phyloP scores from a whole-genome alignment of 108 stramenopile species.

The Craspedostauros australis region DNA sequence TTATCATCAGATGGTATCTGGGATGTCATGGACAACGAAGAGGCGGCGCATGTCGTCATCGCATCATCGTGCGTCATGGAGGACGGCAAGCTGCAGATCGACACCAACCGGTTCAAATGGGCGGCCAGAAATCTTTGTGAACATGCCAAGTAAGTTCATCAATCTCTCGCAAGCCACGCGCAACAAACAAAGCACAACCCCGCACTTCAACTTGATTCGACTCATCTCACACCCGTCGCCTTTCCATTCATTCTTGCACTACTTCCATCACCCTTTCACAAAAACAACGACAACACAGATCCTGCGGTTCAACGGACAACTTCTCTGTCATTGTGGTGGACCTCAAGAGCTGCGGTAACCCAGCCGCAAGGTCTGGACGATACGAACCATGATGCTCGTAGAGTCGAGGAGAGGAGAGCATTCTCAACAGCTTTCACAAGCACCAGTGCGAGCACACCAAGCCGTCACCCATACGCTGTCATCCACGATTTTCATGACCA shows the following conservation, averaged over 20 bases:
- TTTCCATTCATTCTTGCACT: no score
- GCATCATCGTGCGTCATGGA: conserved; percentile 80
- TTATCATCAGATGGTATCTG: conserved; percentile 83
- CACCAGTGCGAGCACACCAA: no score
- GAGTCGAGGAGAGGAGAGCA: no score
- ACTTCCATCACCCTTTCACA: no score
- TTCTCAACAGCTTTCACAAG: no score
- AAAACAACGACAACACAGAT: no score
- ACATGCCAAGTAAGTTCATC: conserved; percentile 70
- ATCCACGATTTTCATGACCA: no score
- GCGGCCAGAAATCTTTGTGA: conserved; percentile 69
- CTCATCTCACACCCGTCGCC: no score
- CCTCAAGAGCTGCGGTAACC: conserved; percentile 63
- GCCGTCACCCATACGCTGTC: no score
- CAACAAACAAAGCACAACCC: no score
- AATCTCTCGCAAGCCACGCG: no score
- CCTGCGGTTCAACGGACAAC: conserved; percentile 80
- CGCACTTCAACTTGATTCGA: no score
- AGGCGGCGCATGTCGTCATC: conserved; percentile 81
- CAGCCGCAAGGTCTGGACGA: conserved; percentile 25
- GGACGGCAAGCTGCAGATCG: conserved; percentile 61
- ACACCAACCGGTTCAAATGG: conserved; percentile 76
- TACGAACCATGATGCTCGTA: conserved; percentile 48
- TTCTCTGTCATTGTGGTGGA: conserved; percentile 68
- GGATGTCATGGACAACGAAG: conserved; percentile 84